These are phyloP conservation scores for Pichia insulana DNA, from an alignment of 805 yeast species.

Conservation along the genomic window DNA sequence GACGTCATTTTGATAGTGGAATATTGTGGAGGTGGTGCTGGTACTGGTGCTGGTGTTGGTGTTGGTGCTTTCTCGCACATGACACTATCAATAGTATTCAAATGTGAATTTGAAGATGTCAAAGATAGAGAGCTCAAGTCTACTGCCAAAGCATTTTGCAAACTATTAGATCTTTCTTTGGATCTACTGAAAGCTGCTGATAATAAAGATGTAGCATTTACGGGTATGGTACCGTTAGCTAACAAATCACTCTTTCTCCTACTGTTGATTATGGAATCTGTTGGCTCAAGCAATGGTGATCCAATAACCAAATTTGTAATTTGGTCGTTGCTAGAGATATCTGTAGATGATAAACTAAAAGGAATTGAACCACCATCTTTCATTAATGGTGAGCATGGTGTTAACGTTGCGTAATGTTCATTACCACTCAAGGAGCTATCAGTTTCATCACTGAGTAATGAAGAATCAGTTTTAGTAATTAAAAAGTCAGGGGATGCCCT, in stretches of 20 bases:
- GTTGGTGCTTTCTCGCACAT: conserved; percentile 3
- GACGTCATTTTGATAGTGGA: background rate
- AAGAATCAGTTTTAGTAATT: conserved; percentile 1
- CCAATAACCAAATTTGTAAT: conserved; percentile 14
- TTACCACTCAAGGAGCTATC: conserved; percentile 6
- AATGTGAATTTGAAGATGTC: background rate
- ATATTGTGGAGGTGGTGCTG: conserved; percentile 9
- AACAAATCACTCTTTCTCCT: conserved; percentile 1
- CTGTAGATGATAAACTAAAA: conserved; percentile 17
- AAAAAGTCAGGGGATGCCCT: conserved; percentile 7
- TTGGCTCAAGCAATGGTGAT: conserved; percentile 1
- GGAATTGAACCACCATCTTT: conserved; percentile 30
- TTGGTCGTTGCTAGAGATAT: conserved; percentile 23
- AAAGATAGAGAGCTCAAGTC: conserved; percentile 3
- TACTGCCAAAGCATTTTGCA: conserved; percentile 2
- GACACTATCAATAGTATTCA: conserved; percentile 6
- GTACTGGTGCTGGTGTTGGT: too few species aligned
- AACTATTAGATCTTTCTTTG: conserved; percentile 2
- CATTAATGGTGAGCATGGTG: conserved; percentile 38
- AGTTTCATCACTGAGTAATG: conserved; percentile 5
- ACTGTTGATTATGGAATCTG: background rate
- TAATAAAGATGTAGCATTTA: conserved; percentile 5
- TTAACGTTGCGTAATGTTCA: conserved; percentile 34
- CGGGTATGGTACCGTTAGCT: background rate
- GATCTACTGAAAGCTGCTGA: conserved; percentile 9